Conservation (phyloP, 768 basidiomycete genomes). For the Russula brevipes region DNA sequence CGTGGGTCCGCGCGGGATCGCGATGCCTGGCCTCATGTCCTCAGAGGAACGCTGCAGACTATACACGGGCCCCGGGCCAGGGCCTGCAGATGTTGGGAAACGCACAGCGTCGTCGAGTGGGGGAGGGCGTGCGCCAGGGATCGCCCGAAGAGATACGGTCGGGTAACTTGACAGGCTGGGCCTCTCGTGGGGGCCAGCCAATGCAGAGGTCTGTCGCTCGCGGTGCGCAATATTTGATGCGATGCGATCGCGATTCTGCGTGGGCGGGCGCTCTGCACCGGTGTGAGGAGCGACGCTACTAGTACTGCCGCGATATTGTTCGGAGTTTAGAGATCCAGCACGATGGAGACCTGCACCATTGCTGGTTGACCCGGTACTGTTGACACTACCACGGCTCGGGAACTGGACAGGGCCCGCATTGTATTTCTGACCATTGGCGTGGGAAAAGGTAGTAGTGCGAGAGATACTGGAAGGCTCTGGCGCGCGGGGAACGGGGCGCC, state of each 20-base stretch:
- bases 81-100: slow-evolving; percentile 24
- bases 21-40: slow-evolving; percentile 23
- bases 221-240: slow-evolving; percentile 2
- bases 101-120: slow-evolving; percentile 15
- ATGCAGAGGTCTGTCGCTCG: slow-evolving; percentile 21
- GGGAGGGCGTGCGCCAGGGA: slow-evolving; percentile 18
- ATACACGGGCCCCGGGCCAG: slow-evolving; percentile 15
- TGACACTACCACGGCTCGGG: slow-evolving; percentile 31
- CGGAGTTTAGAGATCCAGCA: slow-evolving; percentile 14
- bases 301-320: slow-evolving; percentile 9
- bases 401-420: slow-evolving; percentile 33
- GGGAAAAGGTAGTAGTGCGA: slow-evolving; percentile 8
- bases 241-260: slow-evolving; percentile 24
- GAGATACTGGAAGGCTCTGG: slow-evolving; percentile 20
- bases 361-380: slow-evolving; percentile 15
- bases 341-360: slow-evolving; percentile 25
- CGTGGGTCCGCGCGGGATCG: slow-evolving; percentile 19
- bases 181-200: slow-evolving; percentile 20
- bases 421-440: slow-evolving; percentile 37
- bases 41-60: slow-evolving; percentile 23
- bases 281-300: slow-evolving; percentile 8
- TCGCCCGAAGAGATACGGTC: slow-evolving; percentile 8
- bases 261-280: background rate
- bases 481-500: slow-evolving; percentile 1
- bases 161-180: slow-evolving; percentile 13